Conservation (phyloP, 805 yeast species). For the Lipomyces anomalus region DNA sequence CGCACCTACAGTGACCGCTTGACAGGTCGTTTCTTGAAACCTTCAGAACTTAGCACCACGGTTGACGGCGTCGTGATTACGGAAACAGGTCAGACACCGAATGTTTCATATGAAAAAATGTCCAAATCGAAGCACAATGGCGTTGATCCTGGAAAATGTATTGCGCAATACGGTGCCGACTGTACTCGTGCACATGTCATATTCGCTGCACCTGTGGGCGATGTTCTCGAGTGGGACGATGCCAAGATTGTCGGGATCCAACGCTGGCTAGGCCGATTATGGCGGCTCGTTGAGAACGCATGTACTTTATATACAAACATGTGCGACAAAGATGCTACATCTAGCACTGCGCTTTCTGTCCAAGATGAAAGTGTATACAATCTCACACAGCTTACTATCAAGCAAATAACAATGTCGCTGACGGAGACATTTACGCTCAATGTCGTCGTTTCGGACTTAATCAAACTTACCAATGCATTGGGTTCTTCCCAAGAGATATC, state of each 20-base stretch:
- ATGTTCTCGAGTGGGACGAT: constrained; percentile 85
- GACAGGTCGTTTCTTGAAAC: constrained; percentile 69
- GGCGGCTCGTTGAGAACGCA: constrained; percentile 13
- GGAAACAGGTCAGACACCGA: constrained; percentile 48
- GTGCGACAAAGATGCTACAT: too few relatives aligned
- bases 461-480: constrained; percentile 67
- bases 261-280: constrained; percentile 71
- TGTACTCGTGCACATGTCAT: constrained; percentile 89
- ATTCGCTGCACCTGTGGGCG: constrained; percentile 85
- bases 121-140: constrained; percentile 95
- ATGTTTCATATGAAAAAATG: constrained; percentile 78
- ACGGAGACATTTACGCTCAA: constrained; percentile 59
- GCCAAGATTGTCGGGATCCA: constrained; percentile 77
- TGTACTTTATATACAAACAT: too few relatives aligned
- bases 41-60: constrained; percentile 57
- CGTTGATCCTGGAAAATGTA: constrained; percentile 78
- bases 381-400: constrained; percentile 44
- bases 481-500: constrained; percentile 32
- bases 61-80: constrained; percentile 43
- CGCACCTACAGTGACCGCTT: constrained; percentile 69
- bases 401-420: constrained; percentile 54
- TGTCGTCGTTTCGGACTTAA: constrained; percentile 81
- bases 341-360: too few relatives aligned
- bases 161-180: constrained; percentile 78
- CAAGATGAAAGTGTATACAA: too few relatives aligned